These are phyloP conservation scores for Coemansia sp. DNA, from an alignment of 192 early-diverging fungal genomes.

Conservation along the genomic window DNA sequence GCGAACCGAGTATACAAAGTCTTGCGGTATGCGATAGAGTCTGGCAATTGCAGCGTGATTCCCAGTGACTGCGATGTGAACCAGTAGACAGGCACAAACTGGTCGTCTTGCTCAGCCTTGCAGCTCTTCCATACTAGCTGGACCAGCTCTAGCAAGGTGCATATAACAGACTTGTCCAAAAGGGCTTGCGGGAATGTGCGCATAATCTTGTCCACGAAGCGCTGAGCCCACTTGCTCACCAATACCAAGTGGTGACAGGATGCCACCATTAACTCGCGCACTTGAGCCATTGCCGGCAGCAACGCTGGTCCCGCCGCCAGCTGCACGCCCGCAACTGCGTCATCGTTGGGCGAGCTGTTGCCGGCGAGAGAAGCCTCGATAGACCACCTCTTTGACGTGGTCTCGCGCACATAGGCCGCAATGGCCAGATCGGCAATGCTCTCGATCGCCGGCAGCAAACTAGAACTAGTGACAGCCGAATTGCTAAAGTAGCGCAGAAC, in stretches of 20 bases:
- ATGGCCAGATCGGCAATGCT: constrained; percentile 68
- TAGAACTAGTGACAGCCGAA: constrained; percentile 76
- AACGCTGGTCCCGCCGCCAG: constrained; percentile 9
- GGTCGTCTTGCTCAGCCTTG: constrained; percentile 74
- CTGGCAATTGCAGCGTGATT: constrained; percentile 69
- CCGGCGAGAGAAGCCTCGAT: constrained; percentile 32
- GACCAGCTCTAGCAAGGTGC: constrained; percentile 79
- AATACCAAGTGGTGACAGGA: constrained; percentile 69
- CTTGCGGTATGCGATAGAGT: constrained; percentile 72
- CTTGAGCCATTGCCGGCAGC: constrained; percentile 45
- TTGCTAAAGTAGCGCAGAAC: constrained; percentile 85
- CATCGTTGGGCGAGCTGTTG: constrained; percentile 16
- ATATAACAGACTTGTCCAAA: constrained; percentile 68
- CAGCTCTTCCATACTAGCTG: constrained; percentile 78
- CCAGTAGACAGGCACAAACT: constrained; percentile 73
- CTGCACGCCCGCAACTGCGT: constrained; percentile 4
- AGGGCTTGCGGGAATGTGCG: constrained; percentile 72
- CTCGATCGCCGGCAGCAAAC: constrained; percentile 73
- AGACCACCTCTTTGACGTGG: constrained; percentile 37
- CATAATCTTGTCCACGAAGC: constrained; percentile 63
- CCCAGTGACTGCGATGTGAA: constrained; percentile 64
- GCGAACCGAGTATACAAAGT: constrained; percentile 63
- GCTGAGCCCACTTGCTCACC: constrained; percentile 68
- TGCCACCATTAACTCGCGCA: constrained; percentile 64
- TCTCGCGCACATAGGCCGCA: constrained; percentile 41